Evolutionary conservation across 192 early-diverging fungal genomes (phyloP).

Genomic region (Dissophora globulifera): DNA sequence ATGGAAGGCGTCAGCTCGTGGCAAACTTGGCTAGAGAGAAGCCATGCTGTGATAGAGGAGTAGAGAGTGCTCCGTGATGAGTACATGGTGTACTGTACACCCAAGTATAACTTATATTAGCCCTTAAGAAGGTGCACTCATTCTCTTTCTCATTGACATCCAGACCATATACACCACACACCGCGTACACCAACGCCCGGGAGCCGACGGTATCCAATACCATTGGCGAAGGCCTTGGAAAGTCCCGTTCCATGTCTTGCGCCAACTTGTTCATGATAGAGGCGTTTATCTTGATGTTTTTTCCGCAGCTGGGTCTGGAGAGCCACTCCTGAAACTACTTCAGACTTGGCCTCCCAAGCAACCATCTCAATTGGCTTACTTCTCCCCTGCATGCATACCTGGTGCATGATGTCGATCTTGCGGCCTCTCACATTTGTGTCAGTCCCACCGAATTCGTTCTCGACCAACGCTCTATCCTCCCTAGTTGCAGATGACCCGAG

Average conservation of each 20-base stretch:
- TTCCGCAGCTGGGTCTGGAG: conserved; percentile 12
- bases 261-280: conserved; percentile 7
- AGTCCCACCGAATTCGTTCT: conserved; percentile 7
- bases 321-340: background rate
- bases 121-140: no score
- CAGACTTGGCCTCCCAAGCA: conserved; percentile 16
- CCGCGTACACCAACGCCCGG: no score
- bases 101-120: no score
- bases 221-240: conserved; percentile 3
- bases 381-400: conserved; percentile 1
- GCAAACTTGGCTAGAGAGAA: no score
- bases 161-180: no score
- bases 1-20: no score
- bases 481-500: conserved; percentile 6
- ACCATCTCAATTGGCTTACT: conserved; percentile 6
- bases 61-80: no score
- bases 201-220: conserved; percentile 14
- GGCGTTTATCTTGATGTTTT: conserved; percentile 13
- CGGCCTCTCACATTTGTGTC: conserved; percentile 1
- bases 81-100: no score
- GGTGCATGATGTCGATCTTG: conserved; percentile 21
- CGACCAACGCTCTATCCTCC: conserved; percentile 5
- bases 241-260: conserved; percentile 5
- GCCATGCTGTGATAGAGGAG: no score
- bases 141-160: no score